A percentile compares a stretch with the other conserved stretches of the same genome.
Evolutionary conservation across 2,329 filamentous ascomycete genomes (phyloP).

Genomic region (Fusarium nurragi): DNA sequence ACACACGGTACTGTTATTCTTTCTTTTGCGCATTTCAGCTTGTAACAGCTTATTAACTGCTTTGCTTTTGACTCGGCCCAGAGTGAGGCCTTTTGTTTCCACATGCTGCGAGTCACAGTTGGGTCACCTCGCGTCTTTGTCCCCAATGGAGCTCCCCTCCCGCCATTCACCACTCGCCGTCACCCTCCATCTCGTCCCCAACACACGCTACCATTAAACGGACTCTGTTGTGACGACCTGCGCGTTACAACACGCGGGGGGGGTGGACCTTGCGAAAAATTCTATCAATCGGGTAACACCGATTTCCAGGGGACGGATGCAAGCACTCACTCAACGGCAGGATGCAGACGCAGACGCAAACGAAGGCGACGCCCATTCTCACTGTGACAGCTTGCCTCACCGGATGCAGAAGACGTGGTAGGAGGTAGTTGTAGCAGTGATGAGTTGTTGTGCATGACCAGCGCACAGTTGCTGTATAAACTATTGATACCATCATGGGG

Average conservation of each 20-base stretch:
- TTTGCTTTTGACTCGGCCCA: slow-evolving; percentile 6
- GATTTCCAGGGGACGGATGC: slow-evolving; percentile 32
- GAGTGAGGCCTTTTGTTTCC: slow-evolving; percentile 38
- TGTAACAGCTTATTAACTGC: slow-evolving; percentile 8
- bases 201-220: slow-evolving; percentile 24
- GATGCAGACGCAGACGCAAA: neutral
- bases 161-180: slow-evolving; percentile 28
- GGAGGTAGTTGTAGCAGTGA: slow-evolving; percentile 13
- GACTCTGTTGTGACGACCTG: slow-evolving; percentile 34
- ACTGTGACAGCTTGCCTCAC: slow-evolving; percentile 16
- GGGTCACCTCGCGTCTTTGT: neutral
- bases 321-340: slow-evolving; percentile 39
- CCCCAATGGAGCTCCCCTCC: slow-evolving; percentile 8
- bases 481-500: neutral
- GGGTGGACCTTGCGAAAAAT: slow-evolving; percentile 15
- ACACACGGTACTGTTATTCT: slow-evolving; percentile 1
- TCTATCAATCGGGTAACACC: slow-evolving; percentile 30
- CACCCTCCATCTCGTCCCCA: slow-evolving; percentile 27
- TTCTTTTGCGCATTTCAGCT: slow-evolving; percentile 22
- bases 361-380: neutral
- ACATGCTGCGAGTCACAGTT: slow-evolving; percentile 1
- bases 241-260: slow-evolving; percentile 31
- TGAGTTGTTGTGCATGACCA: slow-evolving; percentile 39
- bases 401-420: slow-evolving; percentile 20
- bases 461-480: slow-evolving; percentile 12